Conservation (phyloP, 768 basidiomycete species). For the Candolleomyces eurysporus region DNA sequence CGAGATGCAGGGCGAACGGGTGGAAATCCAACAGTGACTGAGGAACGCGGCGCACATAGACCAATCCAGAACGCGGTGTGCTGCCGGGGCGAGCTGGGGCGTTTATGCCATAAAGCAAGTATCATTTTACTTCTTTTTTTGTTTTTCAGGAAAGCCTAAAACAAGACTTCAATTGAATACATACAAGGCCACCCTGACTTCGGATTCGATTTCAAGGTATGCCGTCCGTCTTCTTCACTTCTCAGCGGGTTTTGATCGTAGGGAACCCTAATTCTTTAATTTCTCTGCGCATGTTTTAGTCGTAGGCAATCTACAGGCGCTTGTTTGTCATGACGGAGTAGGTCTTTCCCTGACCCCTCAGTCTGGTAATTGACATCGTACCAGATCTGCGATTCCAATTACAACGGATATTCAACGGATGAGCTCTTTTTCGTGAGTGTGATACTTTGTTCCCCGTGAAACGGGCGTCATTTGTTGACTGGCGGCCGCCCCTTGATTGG, state of each 20-base stretch:
- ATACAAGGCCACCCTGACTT: slow-evolving; percentile 93
- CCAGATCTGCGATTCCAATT: slow-evolving; percentile 72
- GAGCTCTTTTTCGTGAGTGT: slow-evolving; percentile 82
- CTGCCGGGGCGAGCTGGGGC: slow-evolving; percentile 83
- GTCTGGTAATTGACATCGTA: neutral
- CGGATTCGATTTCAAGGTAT: slow-evolving; percentile 78
- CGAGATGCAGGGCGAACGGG: too few relatives aligned
- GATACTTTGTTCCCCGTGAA: too few relatives aligned
- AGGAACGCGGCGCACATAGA: slow-evolving; percentile 32
- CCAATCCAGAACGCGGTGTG: slow-evolving; percentile 70
- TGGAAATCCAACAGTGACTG: too few relatives aligned
- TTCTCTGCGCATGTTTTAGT: too few relatives aligned
- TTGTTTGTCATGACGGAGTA: slow-evolving; percentile 92
- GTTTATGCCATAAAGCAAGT: slow-evolving; percentile 86
- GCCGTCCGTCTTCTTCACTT: neutral
- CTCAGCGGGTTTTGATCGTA: neutral
- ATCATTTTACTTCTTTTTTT: slow-evolving; percentile 2
- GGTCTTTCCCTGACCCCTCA: neutral
- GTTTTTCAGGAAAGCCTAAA: neutral
- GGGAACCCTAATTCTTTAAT: too few relatives aligned
- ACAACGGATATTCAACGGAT: slow-evolving; percentile 85
- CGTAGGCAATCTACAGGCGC: slow-evolving; percentile 39
- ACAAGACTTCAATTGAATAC: slow-evolving; percentile 70
- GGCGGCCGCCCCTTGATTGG: slow-evolving; percentile 50
- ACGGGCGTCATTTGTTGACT: too few relatives aligned